Conservation (phyloP, 257 asterid species). For the Eucommia ulmoides region DNA sequence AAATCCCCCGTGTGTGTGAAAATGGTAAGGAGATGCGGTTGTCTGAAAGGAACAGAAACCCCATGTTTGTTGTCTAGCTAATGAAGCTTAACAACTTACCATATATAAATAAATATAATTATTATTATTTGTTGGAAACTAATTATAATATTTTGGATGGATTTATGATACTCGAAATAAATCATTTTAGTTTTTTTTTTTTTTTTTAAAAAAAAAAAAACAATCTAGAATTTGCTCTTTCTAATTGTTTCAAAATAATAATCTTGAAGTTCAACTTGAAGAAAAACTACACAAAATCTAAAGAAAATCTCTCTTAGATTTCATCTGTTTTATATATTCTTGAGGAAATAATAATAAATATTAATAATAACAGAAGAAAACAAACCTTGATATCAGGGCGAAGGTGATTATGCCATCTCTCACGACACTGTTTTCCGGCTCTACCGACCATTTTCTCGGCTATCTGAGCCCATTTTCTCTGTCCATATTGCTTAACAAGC, state of each 20-base stretch:
- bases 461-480: conserved; percentile 43
- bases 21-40: too few relatives aligned
- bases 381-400: conserved; percentile 64
- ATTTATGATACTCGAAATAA: neutral
- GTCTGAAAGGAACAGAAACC: too few relatives aligned
- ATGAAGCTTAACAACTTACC: too few relatives aligned
- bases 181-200: neutral
- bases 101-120: too few relatives aligned
- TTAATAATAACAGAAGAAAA: neutral
- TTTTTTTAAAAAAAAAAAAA: neutral
- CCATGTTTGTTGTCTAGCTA: too few relatives aligned
- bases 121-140: too few relatives aligned
- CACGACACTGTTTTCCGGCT: conserved; percentile 79
- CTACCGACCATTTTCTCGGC: conserved; percentile 56
- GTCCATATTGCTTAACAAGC: conserved; percentile 28
- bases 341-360: neutral
- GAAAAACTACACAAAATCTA: neutral
- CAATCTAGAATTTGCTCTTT: neutral
- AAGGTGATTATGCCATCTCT: conserved; percentile 76
- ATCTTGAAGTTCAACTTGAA: neutral
- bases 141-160: too few relatives aligned
- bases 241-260: neutral
- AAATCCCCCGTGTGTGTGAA: too few relatives aligned
- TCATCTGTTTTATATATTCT: neutral
- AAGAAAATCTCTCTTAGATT: neutral